Evolutionary conservation across 2,329 filamentous ascomycete species (phyloP), one percentile per base, ranked within the genome.

Genomic region (Aspergillus costaricaensis): DNA sequence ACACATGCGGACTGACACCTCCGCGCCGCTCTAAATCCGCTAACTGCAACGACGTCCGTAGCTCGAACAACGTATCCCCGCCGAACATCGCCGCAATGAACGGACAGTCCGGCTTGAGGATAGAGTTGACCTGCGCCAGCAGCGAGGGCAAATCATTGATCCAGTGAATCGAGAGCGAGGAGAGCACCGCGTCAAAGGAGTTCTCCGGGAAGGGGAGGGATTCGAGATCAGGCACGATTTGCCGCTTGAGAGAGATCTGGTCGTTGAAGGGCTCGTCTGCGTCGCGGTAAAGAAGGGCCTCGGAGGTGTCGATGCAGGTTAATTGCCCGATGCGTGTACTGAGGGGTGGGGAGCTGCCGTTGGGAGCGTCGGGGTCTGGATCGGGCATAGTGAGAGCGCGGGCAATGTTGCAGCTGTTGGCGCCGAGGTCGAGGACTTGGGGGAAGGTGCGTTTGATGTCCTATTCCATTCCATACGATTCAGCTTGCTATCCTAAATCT

Each of bases 81-180:
- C 95, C 95, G 62, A 96, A 88, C 93, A 99, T 99, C 66, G 94
- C 94, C 14, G 91, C 94, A 50, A 99, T 88, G 72, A 99, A 96
- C 1, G 96, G 92, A 59, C 86, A 85, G 75, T 99, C 95, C 0
- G 94, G 92, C 77, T 96, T 96, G 25, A 99, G 84, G 36, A 96
- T 81, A 65, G 86, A 85, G 80, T 96, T 96, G 73, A 97, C 89
- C 72, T 96, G 91, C 1, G 88, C 83, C 2, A 99, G 83, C 10
- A 96, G 81, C 1, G 90, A 91, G 0, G 95, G 95, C 5, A 99
- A 85, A 75, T 99, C 92, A 75, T 99, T 99, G 82, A 97, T 90
- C 95, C 95, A 99, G 78, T 99, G 95, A 74, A 99, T 82, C 60
- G 90, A 93, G 61, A 96, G 80, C 58, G 90, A 96, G 73, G 91